Base-by-base conservation (phyloP, 768 basidiomycete genomes). In the Suillus plorans region DNA sequence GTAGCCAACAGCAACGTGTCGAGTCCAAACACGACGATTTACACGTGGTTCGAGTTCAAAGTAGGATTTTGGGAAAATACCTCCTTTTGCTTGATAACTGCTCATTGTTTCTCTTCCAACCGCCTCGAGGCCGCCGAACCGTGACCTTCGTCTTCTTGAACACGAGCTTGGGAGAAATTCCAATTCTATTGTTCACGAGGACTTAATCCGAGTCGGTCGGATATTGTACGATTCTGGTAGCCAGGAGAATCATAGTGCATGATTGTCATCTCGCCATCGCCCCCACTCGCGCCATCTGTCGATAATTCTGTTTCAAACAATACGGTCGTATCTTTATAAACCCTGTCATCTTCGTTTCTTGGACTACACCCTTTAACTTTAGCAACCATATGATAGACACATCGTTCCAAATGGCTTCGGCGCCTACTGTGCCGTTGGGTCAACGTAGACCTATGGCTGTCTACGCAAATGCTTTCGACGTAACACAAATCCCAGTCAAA, bases 401-500 rank as follows among this genome's bases (percentile, higher is more conserved):
- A 25, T 41, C 39, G 20, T 41, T 1, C 22, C 37, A 25, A 22
- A 42, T 20, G 41, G 6, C 42, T 20, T 42, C 41, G 20, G 53
- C 53, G 58, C 13, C 58, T 31, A 20, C 18, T 59, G 18, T 59
- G 10, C 58, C 58, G 18, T 28, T 59, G 18, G 58, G 58, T 31
- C 58, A 59, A 42, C 58, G 58, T 59, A 59, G 9, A 59, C 41
- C 41, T 18, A 18, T 59, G 58, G 18, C 58, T 42, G 79, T 78
- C 6, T 36, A 53, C 0, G 78, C 79, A 0, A 79, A 79, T 45
- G 76, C 74, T 0, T 80, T 74, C 68, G 71, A 72, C 62, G 70
- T 80, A 53, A 70, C 66, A 2, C 63, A 69, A 0, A 68, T 78
- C 14, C 78, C 78, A 1, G 70, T 37, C 50, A 77, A 69, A 28